Percentiles rank a stretch among this genome's conserved stretches.
These are phyloP conservation scores for Cadophora luteo-olivacea DNA, from an alignment of 2,329 filamentous ascomycete species.

Conservation along the genomic window DNA sequence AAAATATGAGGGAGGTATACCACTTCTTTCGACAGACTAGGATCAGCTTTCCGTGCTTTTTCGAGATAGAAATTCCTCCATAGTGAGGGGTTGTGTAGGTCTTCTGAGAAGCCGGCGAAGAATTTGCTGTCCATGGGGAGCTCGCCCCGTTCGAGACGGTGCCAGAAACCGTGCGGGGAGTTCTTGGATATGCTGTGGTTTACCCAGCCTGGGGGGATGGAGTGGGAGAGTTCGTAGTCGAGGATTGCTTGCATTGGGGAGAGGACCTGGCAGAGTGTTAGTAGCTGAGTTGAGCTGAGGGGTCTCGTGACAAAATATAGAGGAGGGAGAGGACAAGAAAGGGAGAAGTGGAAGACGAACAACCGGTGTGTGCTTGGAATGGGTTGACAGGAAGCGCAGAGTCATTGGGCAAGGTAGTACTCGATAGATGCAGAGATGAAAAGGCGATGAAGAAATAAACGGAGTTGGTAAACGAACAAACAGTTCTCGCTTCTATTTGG, in stretches of 20 bases:
- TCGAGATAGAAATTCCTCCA: constrained; percentile 58
- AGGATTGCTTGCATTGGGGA: constrained; percentile 94
- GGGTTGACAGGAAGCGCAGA: too few species aligned
- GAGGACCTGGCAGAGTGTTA: constrained; percentile 60
- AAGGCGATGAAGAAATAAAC: too few species aligned
- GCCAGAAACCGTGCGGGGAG: constrained; percentile 84
- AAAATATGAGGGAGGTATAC: not conserved
- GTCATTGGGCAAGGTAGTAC: too few species aligned
- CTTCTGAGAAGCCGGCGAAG: constrained; percentile 76
- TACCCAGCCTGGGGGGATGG: constrained; percentile 87
- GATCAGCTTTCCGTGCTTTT: constrained; percentile 41
- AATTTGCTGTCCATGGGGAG: constrained; percentile 77
- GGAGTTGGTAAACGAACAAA: too few species aligned
- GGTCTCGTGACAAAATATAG: not conserved
- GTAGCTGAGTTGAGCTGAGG: constrained; percentile 29
- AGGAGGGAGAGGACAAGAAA: not conserved
- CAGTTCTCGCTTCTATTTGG: too few species aligned
- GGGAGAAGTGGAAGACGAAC: not conserved
- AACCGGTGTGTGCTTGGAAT: too few species aligned
- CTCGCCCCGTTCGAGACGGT: constrained; percentile 83
- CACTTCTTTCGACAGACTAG: constrained; percentile 46
- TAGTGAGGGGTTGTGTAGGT: constrained; percentile 69
- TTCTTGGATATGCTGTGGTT: constrained; percentile 87
- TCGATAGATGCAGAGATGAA: too few species aligned
- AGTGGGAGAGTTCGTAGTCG: constrained; percentile 80